Conservation (phyloP, 2,329 filamentous ascomycete genomes). For the Cryphonectria radicalis region DNA sequence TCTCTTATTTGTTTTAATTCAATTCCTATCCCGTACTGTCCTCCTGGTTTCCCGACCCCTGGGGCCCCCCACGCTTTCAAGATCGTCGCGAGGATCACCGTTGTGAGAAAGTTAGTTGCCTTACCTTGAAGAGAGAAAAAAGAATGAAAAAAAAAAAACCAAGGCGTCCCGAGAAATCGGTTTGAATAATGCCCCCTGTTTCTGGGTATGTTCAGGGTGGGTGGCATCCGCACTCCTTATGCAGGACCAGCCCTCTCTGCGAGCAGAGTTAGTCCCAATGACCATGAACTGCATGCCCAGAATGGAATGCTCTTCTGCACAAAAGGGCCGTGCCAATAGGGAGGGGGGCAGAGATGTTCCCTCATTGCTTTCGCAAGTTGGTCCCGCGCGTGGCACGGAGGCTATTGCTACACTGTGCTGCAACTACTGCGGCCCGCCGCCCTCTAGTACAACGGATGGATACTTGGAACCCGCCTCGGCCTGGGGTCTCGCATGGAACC, state of each 20-base stretch:
- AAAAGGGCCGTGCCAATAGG: conserved; percentile 20
- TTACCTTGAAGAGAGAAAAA: neutral
- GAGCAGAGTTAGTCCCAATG: conserved; percentile 12
- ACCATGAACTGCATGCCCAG: conserved; percentile 25
- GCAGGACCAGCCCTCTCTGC: conserved; percentile 4
- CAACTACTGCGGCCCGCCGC: neutral
- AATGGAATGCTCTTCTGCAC: conserved; percentile 17
- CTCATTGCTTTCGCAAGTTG: neutral
- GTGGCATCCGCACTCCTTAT: conserved; percentile 18
- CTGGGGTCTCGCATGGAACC: conserved; percentile 9
- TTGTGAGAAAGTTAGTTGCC: neutral
- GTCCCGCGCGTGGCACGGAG: neutral
- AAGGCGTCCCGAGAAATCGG: conserved; percentile 11
- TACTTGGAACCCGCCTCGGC: neutral
- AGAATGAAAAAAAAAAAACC: neutral
- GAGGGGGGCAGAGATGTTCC: conserved; percentile 1
- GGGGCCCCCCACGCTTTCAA: neutral
- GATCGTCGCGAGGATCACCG: neutral
- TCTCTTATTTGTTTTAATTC: neutral
- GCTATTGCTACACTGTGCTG: conserved; percentile 17
- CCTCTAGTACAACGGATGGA: neutral
- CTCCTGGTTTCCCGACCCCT: neutral
- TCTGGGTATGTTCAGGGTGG: neutral
- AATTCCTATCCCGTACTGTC: neutral
- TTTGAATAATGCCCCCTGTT: neutral